Base-by-base conservation (phyloP, 176 grass and related monocot genomes). In the Paspalum vaginatum region DNA sequence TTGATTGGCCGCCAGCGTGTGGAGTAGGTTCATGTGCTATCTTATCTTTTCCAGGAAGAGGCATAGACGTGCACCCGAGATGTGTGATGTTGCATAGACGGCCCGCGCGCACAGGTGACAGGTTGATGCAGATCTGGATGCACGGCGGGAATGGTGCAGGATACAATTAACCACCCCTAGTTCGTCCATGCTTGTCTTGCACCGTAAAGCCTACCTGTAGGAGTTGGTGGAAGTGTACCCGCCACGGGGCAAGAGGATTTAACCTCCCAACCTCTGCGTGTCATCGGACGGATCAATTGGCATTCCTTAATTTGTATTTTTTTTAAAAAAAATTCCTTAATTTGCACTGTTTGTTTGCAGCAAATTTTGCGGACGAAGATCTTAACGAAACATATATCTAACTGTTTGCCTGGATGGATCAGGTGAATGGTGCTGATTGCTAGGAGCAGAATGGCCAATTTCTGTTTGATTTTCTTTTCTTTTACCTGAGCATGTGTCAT, bases 121-220 rank as follows among this genome's bases (percentile, higher is more conserved):
- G 22, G 55, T 58, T 58, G 55, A 25, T 59, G 39, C 40, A 44
- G 39, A 67, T 22, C 40, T 67, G 40, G 22, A 67, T 44, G 65
- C 65, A 67, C 65, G 40, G 65, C 39, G 39, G 39, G 11, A 42
- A 68, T 14, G 41, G 42, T 61, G 74, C 55, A 61, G 13, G 43
- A n/a, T 22, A 21, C 68, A 39, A 52, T 38, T 65, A 69, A 69
- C 12, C 43, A 6, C 24, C 3, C 42, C 11, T 22, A 57, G 20
- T 40, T 64, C 51, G 60, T 51, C 26, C 45, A 61, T 37, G 46
- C 7, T 63, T 63, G 26, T 32, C 47, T 38, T 2, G 8, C 18
- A 15, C 65, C 11, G 60, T 65, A 79, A 79, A 79, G 27, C 46
- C 10, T 40, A 53, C 53, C 32, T 24, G 76, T 66, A 12, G 45